Conservation (phyloP, 768 basidiomycete species). For the Mycena metata region DNA sequence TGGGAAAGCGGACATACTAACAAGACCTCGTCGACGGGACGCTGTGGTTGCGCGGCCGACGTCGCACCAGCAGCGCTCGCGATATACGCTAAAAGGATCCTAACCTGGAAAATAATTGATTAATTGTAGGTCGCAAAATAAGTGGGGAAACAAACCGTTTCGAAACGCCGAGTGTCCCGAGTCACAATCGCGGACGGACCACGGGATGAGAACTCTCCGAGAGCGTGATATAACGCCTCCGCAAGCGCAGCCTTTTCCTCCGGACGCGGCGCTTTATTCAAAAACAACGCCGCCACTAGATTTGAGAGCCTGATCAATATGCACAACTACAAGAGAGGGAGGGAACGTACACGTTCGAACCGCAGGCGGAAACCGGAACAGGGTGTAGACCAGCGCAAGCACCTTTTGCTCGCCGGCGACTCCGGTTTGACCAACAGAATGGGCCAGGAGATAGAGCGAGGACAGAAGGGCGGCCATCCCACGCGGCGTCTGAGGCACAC, state of each 20-base stretch:
- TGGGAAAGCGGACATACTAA: conserved; percentile 42
- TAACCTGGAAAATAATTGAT: conserved; percentile 1
- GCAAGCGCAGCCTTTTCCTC: conserved; percentile 44
- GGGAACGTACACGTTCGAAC: conserved; percentile 42
- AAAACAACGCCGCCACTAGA: conserved; percentile 42
- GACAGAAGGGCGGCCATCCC: conserved; percentile 49
- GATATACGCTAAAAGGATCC: conserved; percentile 38
- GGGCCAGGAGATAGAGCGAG: conserved; percentile 44
- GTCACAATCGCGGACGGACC: conserved; percentile 34
- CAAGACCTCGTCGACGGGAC: conserved; percentile 39
- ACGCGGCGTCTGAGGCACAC: conserved; percentile 41
- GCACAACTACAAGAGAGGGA: background rate
- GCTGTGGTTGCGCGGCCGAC: background rate
- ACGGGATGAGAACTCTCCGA: conserved; percentile 38
- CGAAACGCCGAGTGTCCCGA: conserved; percentile 34
- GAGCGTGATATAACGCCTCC: conserved; percentile 40
- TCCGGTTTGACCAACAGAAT: conserved; percentile 38
- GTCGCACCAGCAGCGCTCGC: conserved; percentile 19
- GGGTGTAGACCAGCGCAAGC: conserved; percentile 38
- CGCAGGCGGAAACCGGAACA: conserved; percentile 47
- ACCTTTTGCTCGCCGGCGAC: conserved; percentile 37
- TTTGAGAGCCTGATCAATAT: background rate
- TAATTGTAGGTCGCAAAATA: too few species aligned
- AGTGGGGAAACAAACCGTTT: conserved; percentile 30
- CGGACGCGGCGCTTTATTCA: conserved; percentile 39